A percentile compares a stretch with the other conserved stretches of the same genome.
Evolutionary conservation across 2,329 filamentous ascomycete species (phyloP).

Genomic region (Nigrograna mackinnonii): DNA sequence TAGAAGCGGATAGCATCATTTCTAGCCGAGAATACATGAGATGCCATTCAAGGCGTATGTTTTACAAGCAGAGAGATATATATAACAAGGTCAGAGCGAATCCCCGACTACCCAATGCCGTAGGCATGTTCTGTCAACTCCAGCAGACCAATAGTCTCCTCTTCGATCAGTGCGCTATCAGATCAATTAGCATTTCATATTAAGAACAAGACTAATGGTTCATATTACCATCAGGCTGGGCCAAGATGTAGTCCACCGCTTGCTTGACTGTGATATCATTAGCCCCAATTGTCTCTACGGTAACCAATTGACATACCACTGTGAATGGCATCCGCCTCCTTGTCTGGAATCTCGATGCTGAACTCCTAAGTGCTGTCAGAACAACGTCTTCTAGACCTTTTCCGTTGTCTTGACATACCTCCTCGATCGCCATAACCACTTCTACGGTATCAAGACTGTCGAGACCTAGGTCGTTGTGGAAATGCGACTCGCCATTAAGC

Average conservation of each 20-base stretch:
- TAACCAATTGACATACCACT: conserved; percentile 67
- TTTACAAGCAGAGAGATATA: conserved; percentile 42
- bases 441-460: conserved; percentile 98
- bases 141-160: background rate
- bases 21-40: conserved; percentile 38
- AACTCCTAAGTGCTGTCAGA: conserved; percentile 68
- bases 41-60: conserved; percentile 38
- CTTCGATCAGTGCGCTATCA: conserved; percentile 35
- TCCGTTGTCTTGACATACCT: conserved; percentile 60
- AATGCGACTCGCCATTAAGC: conserved; percentile 86
- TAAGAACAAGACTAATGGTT: conserved; percentile 23
- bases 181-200: conserved; percentile 20
- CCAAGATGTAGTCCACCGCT: conserved; percentile 91
- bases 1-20: conserved; percentile 34
- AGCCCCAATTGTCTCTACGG: conserved; percentile 19
- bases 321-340: conserved; percentile 93
- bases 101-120: conserved; percentile 26
- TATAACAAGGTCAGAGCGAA: conserved; percentile 36
- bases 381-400: no score
- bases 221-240: conserved; percentile 83
- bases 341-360: conserved; percentile 97
- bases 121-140: background rate
- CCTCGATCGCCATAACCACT: conserved; percentile 99
- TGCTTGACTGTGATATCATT: conserved; percentile 72
- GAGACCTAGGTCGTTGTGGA: conserved; percentile 94